Base-by-base conservation (phyloP, 1,284 basidiomycete species). In the Heliocybe sulcata region DNA sequence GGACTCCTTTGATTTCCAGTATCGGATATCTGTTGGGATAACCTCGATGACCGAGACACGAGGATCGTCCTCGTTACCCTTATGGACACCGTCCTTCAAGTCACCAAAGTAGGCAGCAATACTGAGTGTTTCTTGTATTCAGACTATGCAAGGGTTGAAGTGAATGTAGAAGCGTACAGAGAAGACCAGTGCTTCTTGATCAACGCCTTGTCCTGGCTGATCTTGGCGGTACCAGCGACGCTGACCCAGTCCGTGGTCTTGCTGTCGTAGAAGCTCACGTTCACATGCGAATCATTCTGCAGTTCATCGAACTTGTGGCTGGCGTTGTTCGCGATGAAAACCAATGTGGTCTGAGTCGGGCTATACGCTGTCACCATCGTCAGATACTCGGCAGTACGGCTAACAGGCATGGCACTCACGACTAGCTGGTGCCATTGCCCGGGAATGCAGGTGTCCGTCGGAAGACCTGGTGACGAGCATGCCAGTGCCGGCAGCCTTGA, bases 101-200 rank as follows among this genome's bases (percentile, higher is more conserved):
- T 95, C 87, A 20, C 90, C 91, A 64, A 96, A 95, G 81, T 92
- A 96, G 0, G 87, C 89, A 11, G 83, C 72, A 45, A 81, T 74
- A 2, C 86, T 88, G 52, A 16, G 25, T 0, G 45, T 20, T 0
- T 11, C 9, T 31, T 54, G n/a, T n/a, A n/a, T n/a, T 26, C 23
- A 49, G 23, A 11, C 6, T 6, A 49, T 9, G 10, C 6, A 14
- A 22, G 12, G 10, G 20, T 49, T 22, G 47, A 16, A 45, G 25
- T 29, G 4, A 49, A 49, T 3, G 47, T 20, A 16, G 47, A 48
- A 47, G 55, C 14, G 35, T 45, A 1, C 23, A 50, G 6, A 25
- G 26, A 59, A 48, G 55, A 84, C 83, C 85, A 94, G 56, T 89
- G 76, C 63, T 86, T 81, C 60, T 81, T 81, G 59, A 94, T 84